Evolutionary conservation across 2,329 filamentous ascomycete genomes (phyloP), one percentile per base, ranked within the genome.

Genomic region (Colletotrichum gloeosporioides): DNA sequence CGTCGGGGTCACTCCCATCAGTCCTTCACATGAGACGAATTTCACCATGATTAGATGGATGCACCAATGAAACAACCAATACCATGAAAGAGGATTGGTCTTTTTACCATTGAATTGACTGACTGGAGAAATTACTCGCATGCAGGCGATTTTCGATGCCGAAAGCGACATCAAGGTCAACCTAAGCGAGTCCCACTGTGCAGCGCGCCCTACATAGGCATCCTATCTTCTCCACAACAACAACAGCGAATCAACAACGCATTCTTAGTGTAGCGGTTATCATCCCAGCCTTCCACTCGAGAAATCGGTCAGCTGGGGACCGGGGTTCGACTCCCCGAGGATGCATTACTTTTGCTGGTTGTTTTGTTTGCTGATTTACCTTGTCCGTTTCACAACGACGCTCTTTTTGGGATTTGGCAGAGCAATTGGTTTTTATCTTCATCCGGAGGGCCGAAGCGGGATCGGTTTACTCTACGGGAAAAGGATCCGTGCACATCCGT

Each of bases 151-250:
- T 53, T 53, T 53, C n/a, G n/a, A 8, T 13, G 0, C n/a, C 44
- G 44, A 4, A 13, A 22, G 12, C 22, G n/a, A 22, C 44, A 53
- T 53, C 6, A 53, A 13, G 44, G 44, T 22, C 44, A 25, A 13
- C 44, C n/a, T 25, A 3, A 0, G 44, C 13, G 44, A 12, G 39
- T 8, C 44, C 44, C 1, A 53, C 1, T 8, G 44, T 8, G n/a
- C 4, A 0, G n/a, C 12, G 0, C 0, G 44, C 44, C n/a, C 44
- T 22, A 22, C 6, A 53, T 53, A 53, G 10, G 2, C 0, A 13
- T 49, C 10, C 10, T 8, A 3, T 0, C 0, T 10, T 0, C 6
- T 12, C 6, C 44, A 49, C 44, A 53, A 22, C n/a, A 53, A 22
- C 12, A 13, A 25, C 44, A 0, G n/a, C n/a, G n/a, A 22, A 53